These are phyloP conservation scores for Brassica nigra DNA, from an alignment of 345 rosid species.

Conservation along the genomic window DNA sequence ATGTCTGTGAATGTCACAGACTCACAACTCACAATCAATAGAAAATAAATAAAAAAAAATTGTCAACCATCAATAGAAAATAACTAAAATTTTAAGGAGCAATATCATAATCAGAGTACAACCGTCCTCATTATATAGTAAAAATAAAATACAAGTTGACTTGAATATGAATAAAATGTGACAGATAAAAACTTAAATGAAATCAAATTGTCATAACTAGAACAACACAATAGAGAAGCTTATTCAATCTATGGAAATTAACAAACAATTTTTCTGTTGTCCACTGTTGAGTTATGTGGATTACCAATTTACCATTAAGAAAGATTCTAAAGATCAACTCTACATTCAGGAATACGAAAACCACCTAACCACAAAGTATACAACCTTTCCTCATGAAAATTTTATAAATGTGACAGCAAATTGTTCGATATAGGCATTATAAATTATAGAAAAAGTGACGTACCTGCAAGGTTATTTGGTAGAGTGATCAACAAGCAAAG, in stretches of 20 bases:
- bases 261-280: not conserved
- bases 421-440: no score
- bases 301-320: not conserved
- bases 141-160: not conserved
- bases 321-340: not conserved
- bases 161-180: not conserved
- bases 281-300: not conserved
- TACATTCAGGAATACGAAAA: not conserved
- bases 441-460: no score
- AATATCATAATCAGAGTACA: not conserved
- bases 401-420: no score
- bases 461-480: no score
- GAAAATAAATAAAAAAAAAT: no score
- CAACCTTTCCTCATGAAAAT: not conserved
- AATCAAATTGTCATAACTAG: not conserved
- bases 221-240: not conserved
- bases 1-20: not conserved
- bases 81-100: not conserved
- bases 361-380: not conserved
- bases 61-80: not conserved
- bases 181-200: not conserved
- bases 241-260: not conserved
- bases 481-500: no score
- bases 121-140: not conserved
- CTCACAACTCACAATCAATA: not conserved